Evolutionary conservation across 164 flowering plant genomes (phyloP), one percentile per base, ranked within the genome.

Genomic region (Nymphaea colorata): DNA sequence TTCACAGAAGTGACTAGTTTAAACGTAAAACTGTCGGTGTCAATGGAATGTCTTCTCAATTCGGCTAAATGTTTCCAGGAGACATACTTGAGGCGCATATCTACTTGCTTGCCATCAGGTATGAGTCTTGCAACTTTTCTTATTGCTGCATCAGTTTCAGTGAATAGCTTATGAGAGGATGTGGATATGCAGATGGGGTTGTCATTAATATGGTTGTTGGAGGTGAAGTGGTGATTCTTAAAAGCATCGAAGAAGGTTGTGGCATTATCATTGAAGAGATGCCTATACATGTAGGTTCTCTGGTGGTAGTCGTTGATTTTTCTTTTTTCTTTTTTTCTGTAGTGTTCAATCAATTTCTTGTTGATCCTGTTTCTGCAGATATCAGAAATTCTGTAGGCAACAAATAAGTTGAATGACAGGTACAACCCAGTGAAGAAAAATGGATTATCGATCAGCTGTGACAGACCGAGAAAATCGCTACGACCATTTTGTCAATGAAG

Each of bases 151-250:
- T 10, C 14, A 51, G 57, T 51, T 51, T 51, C 14, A 51, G 57
- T 51, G 14, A 51, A 51, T 51, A 67, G 6, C 60, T 64, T 18
- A 47, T 67, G 51, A 68, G 43, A 44, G 55, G 64, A 60, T 66
- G n/a, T 61, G 62, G 68, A 66, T 77, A n/a, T 79, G 78, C 85
- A 95, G 98, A 92, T 86, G 99, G 98, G 59, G 84, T 92, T 55
- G 93, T 92, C 67, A 89, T 92, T 71, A 95, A 89, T 79, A 89
- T 92, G 97, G 96, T 92, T 76, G 94, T 87, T 70, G 99, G 99
- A 42, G 99, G 99, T 77, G 98, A 94, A 83, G 97, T 95, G 61
- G 85, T 84, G 65, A 82, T 85, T 72, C 84, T 95, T 66, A 92
- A 83, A 81, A 78, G 79, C 78, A 75, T 92, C 64, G 98, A 90